Evolutionary conservation across 805 yeast species (phyloP).

Genomic region (Wickerhamomyces pijperi): DNA sequence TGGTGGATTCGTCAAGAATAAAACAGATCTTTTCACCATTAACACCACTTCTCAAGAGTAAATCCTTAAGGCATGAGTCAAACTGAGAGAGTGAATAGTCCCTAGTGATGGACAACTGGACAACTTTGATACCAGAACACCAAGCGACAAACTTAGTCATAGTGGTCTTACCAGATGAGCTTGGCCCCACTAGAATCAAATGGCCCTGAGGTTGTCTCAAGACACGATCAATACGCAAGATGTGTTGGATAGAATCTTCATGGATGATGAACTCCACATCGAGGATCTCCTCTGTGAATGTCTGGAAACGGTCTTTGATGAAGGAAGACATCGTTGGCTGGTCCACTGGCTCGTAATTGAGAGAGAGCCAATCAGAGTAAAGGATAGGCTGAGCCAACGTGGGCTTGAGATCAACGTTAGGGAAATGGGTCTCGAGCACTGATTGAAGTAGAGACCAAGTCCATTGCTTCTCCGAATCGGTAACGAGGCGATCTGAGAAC

Average conservation of each 20-base stretch:
- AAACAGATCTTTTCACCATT: constrained; percentile 57
- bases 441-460: constrained; percentile 28
- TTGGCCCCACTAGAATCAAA: constrained; percentile 71
- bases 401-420: constrained; percentile 25
- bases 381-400: constrained; percentile 42
- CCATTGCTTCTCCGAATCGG: constrained; percentile 34
- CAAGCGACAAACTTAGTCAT: constrained; percentile 77
- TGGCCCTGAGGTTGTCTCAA: constrained; percentile 85
- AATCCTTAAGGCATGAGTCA: constrained; percentile 46
- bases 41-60: constrained; percentile 39
- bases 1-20: constrained; percentile 70
- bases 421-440: constrained; percentile 31
- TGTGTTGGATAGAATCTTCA: constrained; percentile 63
- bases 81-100: constrained; percentile 52
- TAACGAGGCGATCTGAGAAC: constrained; percentile 62
- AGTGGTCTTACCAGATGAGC: constrained; percentile 74
- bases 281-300: constrained; percentile 71
- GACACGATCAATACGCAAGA: constrained; percentile 71
- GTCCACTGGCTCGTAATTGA: constrained; percentile 46
- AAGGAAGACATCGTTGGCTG: constrained; percentile 38
- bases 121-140: constrained; percentile 67
- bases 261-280: constrained; percentile 51
- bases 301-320: constrained; percentile 49
- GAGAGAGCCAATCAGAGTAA: constrained; percentile 67
- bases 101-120: constrained; percentile 45